Conservation (phyloP, 192 early-diverging fungal species). For the Kappamyces sp. region DNA sequence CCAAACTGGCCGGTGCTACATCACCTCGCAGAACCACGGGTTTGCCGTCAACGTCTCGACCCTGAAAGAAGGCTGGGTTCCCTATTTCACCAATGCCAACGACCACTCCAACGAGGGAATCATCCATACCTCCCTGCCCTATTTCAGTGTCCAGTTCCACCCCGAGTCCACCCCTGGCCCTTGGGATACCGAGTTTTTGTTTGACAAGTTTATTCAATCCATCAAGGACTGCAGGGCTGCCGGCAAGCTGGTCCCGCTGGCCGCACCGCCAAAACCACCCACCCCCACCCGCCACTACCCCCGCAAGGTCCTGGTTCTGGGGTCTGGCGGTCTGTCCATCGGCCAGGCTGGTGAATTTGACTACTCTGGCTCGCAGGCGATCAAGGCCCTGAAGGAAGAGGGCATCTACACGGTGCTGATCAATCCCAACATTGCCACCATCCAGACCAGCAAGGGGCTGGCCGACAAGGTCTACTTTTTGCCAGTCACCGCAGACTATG, state of each 20-base stretch:
- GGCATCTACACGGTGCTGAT: slow-evolving; percentile 95
- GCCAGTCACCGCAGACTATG: slow-evolving; percentile 90
- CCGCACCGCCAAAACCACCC: slow-evolving; percentile 54
- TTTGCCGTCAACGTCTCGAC: slow-evolving; percentile 86
- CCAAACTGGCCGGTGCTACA: slow-evolving; percentile 94
- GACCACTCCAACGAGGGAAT: slow-evolving; percentile 99
- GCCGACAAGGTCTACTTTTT: slow-evolving; percentile 98
- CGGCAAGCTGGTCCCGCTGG: slow-evolving; percentile 67
- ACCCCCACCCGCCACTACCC: slow-evolving; percentile 54
- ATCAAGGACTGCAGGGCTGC: slow-evolving; percentile 58
- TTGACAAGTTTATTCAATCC: slow-evolving; percentile 86
- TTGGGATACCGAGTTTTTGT: slow-evolving; percentile 94
- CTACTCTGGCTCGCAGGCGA: slow-evolving; percentile 95
- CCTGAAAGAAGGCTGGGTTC: slow-evolving; percentile 66
- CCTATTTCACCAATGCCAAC: slow-evolving; percentile 97
- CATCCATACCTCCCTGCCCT: slow-evolving; percentile 79
- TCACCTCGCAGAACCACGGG: slow-evolving; percentile 98
- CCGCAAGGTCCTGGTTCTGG: slow-evolving; percentile 91
- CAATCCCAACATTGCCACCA: slow-evolving; percentile 99
- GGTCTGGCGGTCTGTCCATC: slow-evolving; percentile 94
- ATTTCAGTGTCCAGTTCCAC: slow-evolving; percentile 99
- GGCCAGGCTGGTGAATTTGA: slow-evolving; percentile 99
- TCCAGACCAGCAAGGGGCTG: slow-evolving; percentile 94
- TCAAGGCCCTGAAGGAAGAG: slow-evolving; percentile 97
- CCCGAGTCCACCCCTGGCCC: slow-evolving; percentile 95